Conservation (phyloP, 2,329 filamentous ascomycete species). For the Phyllosticta citribraziliensis region DNA sequence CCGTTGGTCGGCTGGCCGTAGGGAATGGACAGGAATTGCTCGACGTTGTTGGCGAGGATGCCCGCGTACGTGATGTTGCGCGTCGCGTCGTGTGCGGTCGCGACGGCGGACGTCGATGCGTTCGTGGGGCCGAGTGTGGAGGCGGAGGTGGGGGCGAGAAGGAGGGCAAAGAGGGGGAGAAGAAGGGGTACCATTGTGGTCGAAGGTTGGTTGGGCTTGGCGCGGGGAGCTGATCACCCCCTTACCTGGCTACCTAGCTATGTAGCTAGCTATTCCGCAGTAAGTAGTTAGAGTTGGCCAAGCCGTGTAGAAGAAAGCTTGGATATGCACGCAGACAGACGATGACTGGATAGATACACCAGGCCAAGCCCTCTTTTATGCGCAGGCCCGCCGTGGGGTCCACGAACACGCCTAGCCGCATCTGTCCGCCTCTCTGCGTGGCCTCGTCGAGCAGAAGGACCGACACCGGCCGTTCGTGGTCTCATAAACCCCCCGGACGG, state of each 20-base stretch:
- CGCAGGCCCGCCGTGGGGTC: no score
- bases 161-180: background rate
- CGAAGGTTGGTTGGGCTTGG: background rate
- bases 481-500: no score
- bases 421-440: no score
- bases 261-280: no score
- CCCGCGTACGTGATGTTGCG: constrained; percentile 35
- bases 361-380: no score
- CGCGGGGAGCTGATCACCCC: background rate
- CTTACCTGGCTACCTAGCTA: background rate
- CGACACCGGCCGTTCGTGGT: no score
- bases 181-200: background rate
- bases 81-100: background rate
- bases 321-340: no score
- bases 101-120: background rate
- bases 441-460: no score
- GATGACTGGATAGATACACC: no score
- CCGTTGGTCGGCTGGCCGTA: constrained; percentile 40
- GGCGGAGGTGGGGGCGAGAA: background rate
- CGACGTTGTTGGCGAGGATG: constrained; percentile 34
- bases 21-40: constrained; percentile 39
- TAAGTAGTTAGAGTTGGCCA: no score
- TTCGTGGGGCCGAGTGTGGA: background rate
- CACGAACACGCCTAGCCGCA: no score
- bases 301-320: no score